These are phyloP conservation scores for Amanita inopinata DNA, from an alignment of 768 basidiomycete species.

Conservation along the genomic window DNA sequence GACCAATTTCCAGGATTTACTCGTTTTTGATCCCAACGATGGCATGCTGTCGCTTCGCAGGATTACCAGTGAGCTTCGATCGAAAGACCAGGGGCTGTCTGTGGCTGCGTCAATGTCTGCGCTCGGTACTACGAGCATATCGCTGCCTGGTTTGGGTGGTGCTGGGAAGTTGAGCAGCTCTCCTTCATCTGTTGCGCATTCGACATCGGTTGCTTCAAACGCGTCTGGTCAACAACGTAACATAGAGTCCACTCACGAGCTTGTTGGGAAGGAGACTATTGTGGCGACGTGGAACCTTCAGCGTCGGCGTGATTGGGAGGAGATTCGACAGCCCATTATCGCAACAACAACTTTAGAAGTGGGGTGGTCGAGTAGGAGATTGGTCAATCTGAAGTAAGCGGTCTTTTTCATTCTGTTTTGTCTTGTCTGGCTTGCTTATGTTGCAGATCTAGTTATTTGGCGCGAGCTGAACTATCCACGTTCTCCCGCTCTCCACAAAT, in stretches of 20 bases:
- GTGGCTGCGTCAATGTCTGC: slow-evolving; percentile 22
- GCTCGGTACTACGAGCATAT: slow-evolving; percentile 44
- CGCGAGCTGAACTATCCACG: slow-evolving; percentile 79
- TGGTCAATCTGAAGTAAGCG: no score
- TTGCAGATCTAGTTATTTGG: slow-evolving; percentile 43
- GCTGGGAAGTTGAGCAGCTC: slow-evolving; percentile 26
- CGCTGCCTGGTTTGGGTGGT: slow-evolving; percentile 45
- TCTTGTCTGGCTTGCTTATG: slow-evolving; percentile 6
- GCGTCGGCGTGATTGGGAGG: slow-evolving; percentile 40
- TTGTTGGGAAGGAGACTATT: slow-evolving; percentile 26
- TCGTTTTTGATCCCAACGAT: slow-evolving; percentile 56
- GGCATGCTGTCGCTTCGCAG: slow-evolving; percentile 47
- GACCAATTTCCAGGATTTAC: slow-evolving; percentile 51
- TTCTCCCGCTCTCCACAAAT: slow-evolving; percentile 46
- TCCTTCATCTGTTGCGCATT: neutral
- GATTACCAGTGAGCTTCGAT: slow-evolving; percentile 33
- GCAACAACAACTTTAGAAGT: neutral
- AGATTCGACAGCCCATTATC: slow-evolving; percentile 31
- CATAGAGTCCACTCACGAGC: slow-evolving; percentile 21
- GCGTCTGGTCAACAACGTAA: slow-evolving; percentile 6
- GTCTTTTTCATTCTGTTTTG: slow-evolving; percentile 9
- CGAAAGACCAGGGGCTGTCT: slow-evolving; percentile 15
- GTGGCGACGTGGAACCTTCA: slow-evolving; percentile 63
- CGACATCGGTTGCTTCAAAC: slow-evolving; percentile 1
- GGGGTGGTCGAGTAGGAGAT: no score